These are phyloP conservation scores for Calycina marina DNA, from an alignment of 2,329 filamentous ascomycete genomes.

Conservation along the genomic window DNA sequence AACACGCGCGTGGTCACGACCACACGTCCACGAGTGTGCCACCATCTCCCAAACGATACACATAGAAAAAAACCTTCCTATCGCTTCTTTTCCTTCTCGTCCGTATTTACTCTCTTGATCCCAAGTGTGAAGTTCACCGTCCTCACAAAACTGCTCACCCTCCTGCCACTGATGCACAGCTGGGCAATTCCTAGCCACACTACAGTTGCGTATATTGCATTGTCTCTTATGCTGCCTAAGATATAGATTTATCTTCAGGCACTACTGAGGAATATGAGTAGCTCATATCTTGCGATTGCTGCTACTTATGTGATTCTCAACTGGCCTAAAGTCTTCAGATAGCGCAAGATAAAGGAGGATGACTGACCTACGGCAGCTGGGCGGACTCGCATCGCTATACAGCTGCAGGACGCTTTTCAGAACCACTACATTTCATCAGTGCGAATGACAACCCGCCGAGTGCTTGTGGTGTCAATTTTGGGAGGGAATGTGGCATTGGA, in stretches of 20 bases:
- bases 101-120: not conserved
- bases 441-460: constrained; percentile 46
- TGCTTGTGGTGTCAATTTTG: constrained; percentile 40
- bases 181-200: constrained; percentile 24
- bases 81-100: no score
- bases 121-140: constrained; percentile 1
- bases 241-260: constrained; percentile 42
- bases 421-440: constrained; percentile 55
- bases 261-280: constrained; percentile 37
- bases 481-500: constrained; percentile 44
- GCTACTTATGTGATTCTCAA: no score
- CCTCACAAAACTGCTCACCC: not conserved
- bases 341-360: no score
- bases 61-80: no score
- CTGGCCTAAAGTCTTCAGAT: no score
- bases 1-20: no score
- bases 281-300: constrained; percentile 45
- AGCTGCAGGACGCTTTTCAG: constrained; percentile 44
- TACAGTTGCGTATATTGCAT: constrained; percentile 48
- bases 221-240: constrained; percentile 39
- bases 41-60: no score
- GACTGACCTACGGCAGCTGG: no score
- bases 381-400: constrained; percentile 49
- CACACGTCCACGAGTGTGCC: no score
- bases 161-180: not conserved